These are phyloP conservation scores for Acanthamoeba castellanii DNA, from an alignment of 208 protist species.

Conservation along the genomic window DNA sequence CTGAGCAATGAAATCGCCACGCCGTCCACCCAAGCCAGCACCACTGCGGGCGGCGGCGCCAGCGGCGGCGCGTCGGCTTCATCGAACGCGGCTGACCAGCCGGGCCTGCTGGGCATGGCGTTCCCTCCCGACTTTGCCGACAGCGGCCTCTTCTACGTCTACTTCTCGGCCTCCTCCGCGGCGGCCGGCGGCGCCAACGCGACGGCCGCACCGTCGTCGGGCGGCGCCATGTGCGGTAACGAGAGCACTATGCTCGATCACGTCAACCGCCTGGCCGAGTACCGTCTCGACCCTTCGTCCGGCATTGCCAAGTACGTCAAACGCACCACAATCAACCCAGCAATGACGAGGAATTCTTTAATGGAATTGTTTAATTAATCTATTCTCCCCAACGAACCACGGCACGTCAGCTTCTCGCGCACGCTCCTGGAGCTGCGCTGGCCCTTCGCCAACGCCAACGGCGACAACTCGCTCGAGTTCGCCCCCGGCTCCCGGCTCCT, in stretches of 20 bases:
- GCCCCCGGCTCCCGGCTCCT: background rate
- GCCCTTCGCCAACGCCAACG: constrained; percentile 42
- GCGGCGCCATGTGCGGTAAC: background rate
- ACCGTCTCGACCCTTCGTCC: background rate
- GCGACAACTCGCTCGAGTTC: constrained; percentile 36
- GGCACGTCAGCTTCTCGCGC: background rate
- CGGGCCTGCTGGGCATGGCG: constrained; percentile 3
- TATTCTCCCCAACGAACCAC: background rate
- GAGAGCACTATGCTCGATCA: background rate
- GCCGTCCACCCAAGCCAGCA: background rate
- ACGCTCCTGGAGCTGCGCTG: constrained; percentile 5
- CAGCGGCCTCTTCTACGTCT: constrained; percentile 45
- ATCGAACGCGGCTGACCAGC: background rate
- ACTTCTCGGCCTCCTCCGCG: background rate
- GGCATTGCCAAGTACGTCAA: constrained; percentile 14
- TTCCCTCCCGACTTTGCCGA: constrained; percentile 17
- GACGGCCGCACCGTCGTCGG: background rate
- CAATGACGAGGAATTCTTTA: too few relatives aligned
- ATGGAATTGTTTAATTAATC: background rate
- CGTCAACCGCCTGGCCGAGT: constrained; percentile 50
- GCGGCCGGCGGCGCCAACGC: background rate
- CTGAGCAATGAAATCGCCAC: background rate
- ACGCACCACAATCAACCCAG: background rate
- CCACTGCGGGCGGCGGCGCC: background rate
- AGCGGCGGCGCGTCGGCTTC: background rate